Percentiles rank a stretch among this genome's conserved stretches.
Evolutionary conservation across 257 asterid genomes (phyloP).

Genomic region (Plantago elongata): DNA sequence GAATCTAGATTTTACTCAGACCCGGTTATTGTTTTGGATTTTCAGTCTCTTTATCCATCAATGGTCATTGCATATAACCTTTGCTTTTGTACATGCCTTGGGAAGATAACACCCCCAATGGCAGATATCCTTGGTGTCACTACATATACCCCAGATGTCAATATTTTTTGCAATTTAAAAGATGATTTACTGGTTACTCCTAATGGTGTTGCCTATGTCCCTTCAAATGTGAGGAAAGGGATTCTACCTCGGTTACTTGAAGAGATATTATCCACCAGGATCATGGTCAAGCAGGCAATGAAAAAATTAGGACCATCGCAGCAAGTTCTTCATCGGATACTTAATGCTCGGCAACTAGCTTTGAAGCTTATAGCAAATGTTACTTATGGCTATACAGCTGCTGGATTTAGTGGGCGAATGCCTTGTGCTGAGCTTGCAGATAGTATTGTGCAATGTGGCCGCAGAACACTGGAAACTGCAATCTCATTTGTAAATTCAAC

Average conservation of each 20-base stretch:
- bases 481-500: conserved; percentile 72
- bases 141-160: conserved; percentile 60
- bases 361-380: conserved; percentile 96
- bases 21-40: conserved; percentile 90
- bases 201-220: conserved; percentile 83
- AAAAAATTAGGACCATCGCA: conserved; percentile 70
- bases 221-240: conserved; percentile 72
- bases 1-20: conserved; percentile 89
- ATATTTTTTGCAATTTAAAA: conserved; percentile 38
- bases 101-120: conserved; percentile 55
- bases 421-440: conserved; percentile 99
- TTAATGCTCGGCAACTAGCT: conserved; percentile 93
- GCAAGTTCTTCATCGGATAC: conserved; percentile 73
- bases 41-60: conserved; percentile 97
- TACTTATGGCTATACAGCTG: conserved; percentile 97
- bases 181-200: conserved; percentile 72
- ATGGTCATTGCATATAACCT: conserved; percentile 94
- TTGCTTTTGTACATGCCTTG: conserved; percentile 91
- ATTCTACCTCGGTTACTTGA: conserved; percentile 85
- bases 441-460: conserved; percentile 96
- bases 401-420: conserved; percentile 99
- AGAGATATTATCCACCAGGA: conserved; percentile 86
- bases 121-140: conserved; percentile 70
- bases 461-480: conserved; percentile 86
- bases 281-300: conserved; percentile 97